Base-by-base conservation (phyloP, 768 basidiomycete genomes). In the Amanita subjunquillea region DNA sequence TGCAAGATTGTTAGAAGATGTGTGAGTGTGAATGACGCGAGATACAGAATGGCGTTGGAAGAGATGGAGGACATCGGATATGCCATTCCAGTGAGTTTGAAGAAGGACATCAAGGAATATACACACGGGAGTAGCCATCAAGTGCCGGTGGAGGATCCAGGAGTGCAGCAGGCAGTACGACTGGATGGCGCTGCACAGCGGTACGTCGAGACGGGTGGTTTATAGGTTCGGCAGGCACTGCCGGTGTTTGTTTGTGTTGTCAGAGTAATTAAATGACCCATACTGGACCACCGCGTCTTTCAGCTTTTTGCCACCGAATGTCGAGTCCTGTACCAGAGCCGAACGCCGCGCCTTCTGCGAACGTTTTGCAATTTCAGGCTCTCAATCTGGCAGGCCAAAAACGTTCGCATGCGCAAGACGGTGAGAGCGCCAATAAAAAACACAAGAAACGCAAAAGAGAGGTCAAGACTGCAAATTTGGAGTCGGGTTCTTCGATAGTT, bases 51-150 rank as follows among this genome's bases (percentile, higher is more conserved):
- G 36, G 87, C 84, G 8, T 51, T 86, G 40, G 72, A 84, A 47
- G 91, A 94, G 68, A 78, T 92, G 83, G 63, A 65, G 50, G 74
- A 82, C 56, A 72, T 73, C 53, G 83, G 83, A 12, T 79, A 86
- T 61, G 51, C 53, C 13, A 53, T 74, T 9, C 51, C 51, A 7
- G 9, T 13, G 25, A 40, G 58, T 13, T 57, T 69, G 42, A 48
- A 36, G 39, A 54, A 48, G 29, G 54, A 57, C 36, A 42, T 65
- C 4, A 50, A 44, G 12, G 34, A 54, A 40, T 29, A 22, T 22
- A 37, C 46, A 4, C 48, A 41, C 8, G 17, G 23, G 32, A 32
- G 3, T 9, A 22, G 32, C 37, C 15, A 22, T 25, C 25, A 48
- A 15, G 36, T 45, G 17, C 55, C 34, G 13, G 25, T 41, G 23